These are phyloP conservation scores for Wallacemonas collosoma DNA, from an alignment of 208 protist genomes.

Conservation along the genomic window DNA sequence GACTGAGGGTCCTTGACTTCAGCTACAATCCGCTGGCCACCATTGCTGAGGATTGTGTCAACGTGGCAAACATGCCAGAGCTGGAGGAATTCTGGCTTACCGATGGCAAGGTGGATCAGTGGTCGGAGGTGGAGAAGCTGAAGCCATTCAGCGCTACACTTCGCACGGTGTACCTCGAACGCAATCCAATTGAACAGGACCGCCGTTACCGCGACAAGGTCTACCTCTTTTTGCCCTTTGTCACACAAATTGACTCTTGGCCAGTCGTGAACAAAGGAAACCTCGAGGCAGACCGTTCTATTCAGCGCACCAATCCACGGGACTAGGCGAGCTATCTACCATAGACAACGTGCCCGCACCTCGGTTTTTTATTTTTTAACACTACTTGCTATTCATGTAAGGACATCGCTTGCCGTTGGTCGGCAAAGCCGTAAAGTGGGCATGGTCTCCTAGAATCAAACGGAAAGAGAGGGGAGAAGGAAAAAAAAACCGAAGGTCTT, in stretches of 20 bases:
- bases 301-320: slow-evolving; percentile 38
- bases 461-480: no score
- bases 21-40: slow-evolving; percentile 83
- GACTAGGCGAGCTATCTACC: not conserved
- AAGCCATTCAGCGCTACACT: slow-evolving; percentile 57
- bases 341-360: not conserved
- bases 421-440: no score
- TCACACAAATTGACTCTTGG: slow-evolving; percentile 90
- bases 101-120: slow-evolving; percentile 81
- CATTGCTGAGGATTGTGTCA: slow-evolving; percentile 71
- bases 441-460: no score
- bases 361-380: slow-evolving; percentile 1
- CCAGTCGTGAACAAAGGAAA: slow-evolving; percentile 86
- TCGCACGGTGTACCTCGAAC: slow-evolving; percentile 88
- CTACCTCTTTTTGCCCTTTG: slow-evolving; percentile 79
- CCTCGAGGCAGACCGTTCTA: slow-evolving; percentile 75
- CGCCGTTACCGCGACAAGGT: slow-evolving; percentile 89
- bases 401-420: no score
- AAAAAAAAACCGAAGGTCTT: no score
- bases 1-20: slow-evolving; percentile 67
- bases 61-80: slow-evolving; percentile 62
- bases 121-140: slow-evolving; percentile 82
- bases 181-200: slow-evolving; percentile 90
- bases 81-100: slow-evolving; percentile 92
- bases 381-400: not conserved